A percentile compares a stretch with the other conserved stretches of the same genome.
These are phyloP conservation scores for Trichoderma sp. DNA, from an alignment of 2,329 filamentous ascomycete species.

Conservation along the genomic window DNA sequence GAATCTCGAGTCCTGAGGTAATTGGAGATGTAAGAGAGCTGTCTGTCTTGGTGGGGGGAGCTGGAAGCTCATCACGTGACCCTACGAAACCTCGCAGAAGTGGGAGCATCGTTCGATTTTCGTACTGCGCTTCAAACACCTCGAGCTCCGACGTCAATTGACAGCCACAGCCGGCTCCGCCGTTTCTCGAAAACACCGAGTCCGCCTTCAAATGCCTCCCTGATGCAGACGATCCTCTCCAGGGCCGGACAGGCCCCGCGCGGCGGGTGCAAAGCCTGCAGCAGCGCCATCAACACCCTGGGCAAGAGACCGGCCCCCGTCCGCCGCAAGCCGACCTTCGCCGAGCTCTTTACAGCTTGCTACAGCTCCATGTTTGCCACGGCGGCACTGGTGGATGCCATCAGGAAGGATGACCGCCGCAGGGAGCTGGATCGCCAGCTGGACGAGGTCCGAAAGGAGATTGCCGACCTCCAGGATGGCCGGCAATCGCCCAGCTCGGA, in stretches of 20 bases:
- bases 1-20: background rate
- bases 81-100: slow-evolving; percentile 11
- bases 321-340: slow-evolving; percentile 52
- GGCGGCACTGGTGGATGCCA: slow-evolving; percentile 64
- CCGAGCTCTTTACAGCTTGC: slow-evolving; percentile 64
- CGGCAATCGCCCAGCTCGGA: slow-evolving; percentile 35
- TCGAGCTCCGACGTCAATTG: slow-evolving; percentile 21
- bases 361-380: slow-evolving; percentile 70
- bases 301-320: slow-evolving; percentile 55
- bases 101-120: slow-evolving; percentile 26
- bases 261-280: slow-evolving; percentile 65
- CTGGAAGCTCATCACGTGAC: slow-evolving; percentile 23
- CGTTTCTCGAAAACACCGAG: background rate
- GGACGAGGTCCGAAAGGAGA: slow-evolving; percentile 54
- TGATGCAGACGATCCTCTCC: slow-evolving; percentile 71
- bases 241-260: slow-evolving; percentile 64
- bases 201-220: slow-evolving; percentile 37
- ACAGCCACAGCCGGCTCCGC: background rate
- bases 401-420: slow-evolving; percentile 59
- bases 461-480: slow-evolving; percentile 45
- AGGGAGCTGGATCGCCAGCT: slow-evolving; percentile 65
- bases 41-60: slow-evolving; percentile 12
- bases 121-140: background rate
- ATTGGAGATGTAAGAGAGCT: slow-evolving; percentile 14
- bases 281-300: slow-evolving; percentile 52